phyloP scores from a whole-genome alignment of 768 basidiomycete species.

The Leccinum rimulosum region DNA sequence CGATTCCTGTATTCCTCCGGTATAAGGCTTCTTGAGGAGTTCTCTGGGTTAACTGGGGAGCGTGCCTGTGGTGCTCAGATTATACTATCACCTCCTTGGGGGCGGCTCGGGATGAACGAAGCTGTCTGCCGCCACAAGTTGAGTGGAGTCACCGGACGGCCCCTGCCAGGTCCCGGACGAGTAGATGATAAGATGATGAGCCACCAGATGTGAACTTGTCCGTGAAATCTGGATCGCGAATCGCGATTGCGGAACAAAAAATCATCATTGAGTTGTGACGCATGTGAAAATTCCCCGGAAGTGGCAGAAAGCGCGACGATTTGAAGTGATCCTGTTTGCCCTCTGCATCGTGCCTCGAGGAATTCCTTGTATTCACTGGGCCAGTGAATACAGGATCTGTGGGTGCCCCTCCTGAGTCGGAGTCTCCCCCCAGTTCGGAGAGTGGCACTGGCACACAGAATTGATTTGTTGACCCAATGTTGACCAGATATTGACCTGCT shows the following conservation, averaged over 20 bases:
- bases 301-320: conserved; percentile 38
- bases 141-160: conserved; percentile 15
- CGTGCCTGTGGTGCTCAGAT: conserved; percentile 7
- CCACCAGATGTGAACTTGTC: conserved; percentile 38
- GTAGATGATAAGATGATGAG: conserved; percentile 32
- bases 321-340: no score
- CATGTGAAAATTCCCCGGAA: conserved; percentile 32
- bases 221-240: conserved; percentile 8
- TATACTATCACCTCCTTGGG: conserved; percentile 1
- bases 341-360: no score
- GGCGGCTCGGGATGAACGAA: conserved; percentile 1
- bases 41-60: no score
- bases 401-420: conserved; percentile 26
- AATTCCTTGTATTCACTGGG: no score
- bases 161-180: conserved; percentile 33
- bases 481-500: conserved; percentile 43
- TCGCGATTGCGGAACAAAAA: conserved; percentile 12
- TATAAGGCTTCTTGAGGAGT: conserved; percentile 17
- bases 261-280: conserved; percentile 13
- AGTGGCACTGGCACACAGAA: no score
- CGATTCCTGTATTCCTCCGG: conserved; percentile 24
- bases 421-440: conserved; percentile 48
- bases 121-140: conserved; percentile 1
- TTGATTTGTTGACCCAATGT: no score
- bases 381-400: no score